These are phyloP conservation scores for Candida succiphila DNA, from an alignment of 805 yeast genomes.

Conservation along the genomic window DNA sequence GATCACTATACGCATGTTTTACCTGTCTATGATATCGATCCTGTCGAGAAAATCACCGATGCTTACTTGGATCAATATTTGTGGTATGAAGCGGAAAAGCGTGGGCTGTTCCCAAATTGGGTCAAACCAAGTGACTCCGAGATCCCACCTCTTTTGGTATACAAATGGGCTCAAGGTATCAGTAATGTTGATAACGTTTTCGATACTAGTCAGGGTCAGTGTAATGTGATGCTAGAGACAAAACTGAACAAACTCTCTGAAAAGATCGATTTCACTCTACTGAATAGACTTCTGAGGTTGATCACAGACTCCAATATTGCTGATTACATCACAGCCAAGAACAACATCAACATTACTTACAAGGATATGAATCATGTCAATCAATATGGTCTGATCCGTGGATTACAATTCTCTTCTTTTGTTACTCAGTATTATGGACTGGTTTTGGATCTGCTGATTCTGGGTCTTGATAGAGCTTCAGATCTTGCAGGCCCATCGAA, in stretches of 20 bases:
- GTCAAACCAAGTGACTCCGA: constrained; percentile 91
- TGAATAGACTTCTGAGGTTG: constrained; percentile 72
- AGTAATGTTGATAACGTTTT: constrained; percentile 73
- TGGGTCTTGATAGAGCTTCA: constrained; percentile 80
- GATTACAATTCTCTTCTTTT: constrained; percentile 85
- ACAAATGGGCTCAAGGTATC: constrained; percentile 91
- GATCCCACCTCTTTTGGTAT: constrained; percentile 82
- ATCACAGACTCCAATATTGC: constrained; percentile 87
- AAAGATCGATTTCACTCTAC: constrained; percentile 77
- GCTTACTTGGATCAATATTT: constrained; percentile 92
- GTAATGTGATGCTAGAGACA: constrained; percentile 79
- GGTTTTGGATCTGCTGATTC: constrained; percentile 65
- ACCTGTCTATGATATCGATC: constrained; percentile 85
- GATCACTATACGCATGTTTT: constrained; percentile 77
- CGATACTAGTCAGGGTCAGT: constrained; percentile 66
- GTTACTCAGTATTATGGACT: constrained; percentile 86
- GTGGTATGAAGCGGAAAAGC: constrained; percentile 90
- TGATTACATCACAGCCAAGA: constrained; percentile 87
- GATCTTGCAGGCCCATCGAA: constrained; percentile 76
- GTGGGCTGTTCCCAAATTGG: constrained; percentile 91
- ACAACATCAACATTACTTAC: constrained; percentile 70
- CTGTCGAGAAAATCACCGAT: constrained; percentile 90
- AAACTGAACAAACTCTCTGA: constrained; percentile 63
- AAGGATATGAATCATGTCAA: constrained; percentile 95
- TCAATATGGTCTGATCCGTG: constrained; percentile 79